Evolutionary conservation across 495 filamentous ascomycete genomes (phyloP).

Genomic region (Hypoxylon fragiforme): DNA sequence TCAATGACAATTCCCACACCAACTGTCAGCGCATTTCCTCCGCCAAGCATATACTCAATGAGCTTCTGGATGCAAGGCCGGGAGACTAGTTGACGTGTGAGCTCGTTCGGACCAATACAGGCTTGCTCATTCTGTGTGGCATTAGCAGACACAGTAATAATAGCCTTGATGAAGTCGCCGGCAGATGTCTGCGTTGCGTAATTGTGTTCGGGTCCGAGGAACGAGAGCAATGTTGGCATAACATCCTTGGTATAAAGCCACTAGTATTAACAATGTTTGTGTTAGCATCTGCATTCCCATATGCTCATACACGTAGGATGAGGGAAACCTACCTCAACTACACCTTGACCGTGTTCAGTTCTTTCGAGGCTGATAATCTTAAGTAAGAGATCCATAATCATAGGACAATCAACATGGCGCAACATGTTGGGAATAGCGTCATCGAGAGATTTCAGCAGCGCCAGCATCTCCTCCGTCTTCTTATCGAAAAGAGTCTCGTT

Average conservation of each 20-base stretch:
- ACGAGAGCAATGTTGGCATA: conserved; percentile 86
- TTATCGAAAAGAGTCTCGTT: conserved; percentile 95
- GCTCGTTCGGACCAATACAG: conserved; percentile 95
- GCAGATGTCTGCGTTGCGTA: conserved; percentile 93
- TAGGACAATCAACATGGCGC: conserved; percentile 93
- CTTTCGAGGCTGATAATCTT: conserved; percentile 98
- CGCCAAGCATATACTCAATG: conserved; percentile 86
- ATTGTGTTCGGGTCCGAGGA: conserved; percentile 77
- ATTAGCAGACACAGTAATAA: conserved; percentile 98
- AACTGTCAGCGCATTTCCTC: conserved; percentile 92
- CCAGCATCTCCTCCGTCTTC: conserved; percentile 96
- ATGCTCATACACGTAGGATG: neutral
- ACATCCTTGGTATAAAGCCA: conserved; percentile 92
- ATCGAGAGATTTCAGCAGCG: conserved; percentile 79
- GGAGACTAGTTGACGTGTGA: conserved; percentile 96
- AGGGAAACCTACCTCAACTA: conserved; percentile 74
- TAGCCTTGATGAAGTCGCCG: conserved; percentile 97
- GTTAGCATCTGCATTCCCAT: neutral
- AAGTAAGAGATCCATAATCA: conserved; percentile 97
- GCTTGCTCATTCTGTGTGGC: conserved; percentile 96
- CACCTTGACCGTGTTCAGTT: conserved; percentile 84
- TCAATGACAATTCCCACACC: conserved; percentile 98
- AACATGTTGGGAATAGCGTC: conserved; percentile 82
- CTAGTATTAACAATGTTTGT: conserved; percentile 49
- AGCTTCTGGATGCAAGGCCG: conserved; percentile 77